Evolutionary conservation across 192 early-diverging fungal genomes (phyloP), one percentile per base, ranked within the genome.

Genomic region (Backusella psychrophila): DNA sequence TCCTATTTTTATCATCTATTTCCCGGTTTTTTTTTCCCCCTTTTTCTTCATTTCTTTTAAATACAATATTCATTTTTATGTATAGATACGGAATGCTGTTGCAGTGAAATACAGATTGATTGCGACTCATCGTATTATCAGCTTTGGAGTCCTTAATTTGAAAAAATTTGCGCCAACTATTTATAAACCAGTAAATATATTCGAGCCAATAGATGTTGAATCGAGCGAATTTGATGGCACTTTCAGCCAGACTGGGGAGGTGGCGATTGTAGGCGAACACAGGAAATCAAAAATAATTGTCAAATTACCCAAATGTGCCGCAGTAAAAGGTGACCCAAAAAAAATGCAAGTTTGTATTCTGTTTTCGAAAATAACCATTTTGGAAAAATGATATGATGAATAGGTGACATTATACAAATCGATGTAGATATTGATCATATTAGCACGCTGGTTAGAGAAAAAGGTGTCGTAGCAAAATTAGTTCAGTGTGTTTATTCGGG

Each of bases 251-350:
- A 26, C 26, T 8, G 49, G 42, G 42, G 70, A 71, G 14, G n/a
- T 71, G n/a, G 23, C 23, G 5, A 44, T 71, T 41, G 17, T 21
- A 17, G 70, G 70, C 26, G 42, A 36, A n/a, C 21, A 44, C 29
- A 71, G 23, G 31, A 26, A 21, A 31, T 71, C 70, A 19, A 71
- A 39, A 15, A 71, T 46, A 29, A 31, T 71, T 71, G 70, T 26
- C 35, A 71, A 63, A 63, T 63, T 63, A 63, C 56, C 56, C 23
- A 63, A 71, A 49, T 23, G 70, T 49, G 70, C 70, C 23, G 70
- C 70, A 41, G 70, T 71, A 23, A 71, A 44, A 71, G 42, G 70
- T 71, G 46, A 36, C 19, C n/a, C 15, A 36, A 33, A 36, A 38
- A 68, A 38, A 36, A 36, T 35, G 33, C 8, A n/a, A 68, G 66